Conservation (phyloP, 306 rosid species). For the Sechiopsis laciniata region DNA sequence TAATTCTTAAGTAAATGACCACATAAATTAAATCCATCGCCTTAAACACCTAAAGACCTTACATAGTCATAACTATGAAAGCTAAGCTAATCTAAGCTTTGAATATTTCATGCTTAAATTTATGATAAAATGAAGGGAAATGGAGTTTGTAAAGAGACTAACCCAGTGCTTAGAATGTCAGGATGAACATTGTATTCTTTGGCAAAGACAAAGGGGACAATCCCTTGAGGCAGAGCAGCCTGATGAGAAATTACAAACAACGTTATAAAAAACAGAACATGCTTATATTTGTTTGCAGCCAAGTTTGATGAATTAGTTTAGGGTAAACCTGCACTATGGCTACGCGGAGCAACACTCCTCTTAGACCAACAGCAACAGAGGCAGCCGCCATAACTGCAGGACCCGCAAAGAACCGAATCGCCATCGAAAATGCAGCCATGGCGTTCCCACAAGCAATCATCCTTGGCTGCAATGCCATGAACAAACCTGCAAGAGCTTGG, state of each 20-base stretch:
- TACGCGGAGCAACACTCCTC: slow-evolving; percentile 21
- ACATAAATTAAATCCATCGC: too few species aligned
- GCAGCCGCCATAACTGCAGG: slow-evolving; percentile 29
- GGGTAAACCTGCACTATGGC: slow-evolving; percentile 28
- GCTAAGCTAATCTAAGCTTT: too few species aligned
- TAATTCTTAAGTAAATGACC: too few species aligned
- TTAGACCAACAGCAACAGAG: slow-evolving; percentile 25
- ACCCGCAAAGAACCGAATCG: slow-evolving; percentile 23
- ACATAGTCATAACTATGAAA: background rate
- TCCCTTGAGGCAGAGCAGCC: slow-evolving; percentile 21
- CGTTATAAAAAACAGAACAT: background rate
- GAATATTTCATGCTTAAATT: background rate
- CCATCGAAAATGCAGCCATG: background rate
- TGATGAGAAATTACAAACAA: background rate
- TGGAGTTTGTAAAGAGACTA: background rate
- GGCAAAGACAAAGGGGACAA: slow-evolving; percentile 19
- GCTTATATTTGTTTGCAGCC: background rate
- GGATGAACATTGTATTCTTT: slow-evolving; percentile 15
- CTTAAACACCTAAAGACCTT: too few species aligned
- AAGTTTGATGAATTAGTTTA: background rate
- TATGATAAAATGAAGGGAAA: background rate
- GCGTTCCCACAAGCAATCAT: background rate
- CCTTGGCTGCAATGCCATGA: background rate
- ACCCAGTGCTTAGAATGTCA: slow-evolving; percentile 19
- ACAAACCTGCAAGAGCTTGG: background rate